Base-by-base conservation (phyloP, 305 asterid genomes). In the Fraxinus floribunda region DNA sequence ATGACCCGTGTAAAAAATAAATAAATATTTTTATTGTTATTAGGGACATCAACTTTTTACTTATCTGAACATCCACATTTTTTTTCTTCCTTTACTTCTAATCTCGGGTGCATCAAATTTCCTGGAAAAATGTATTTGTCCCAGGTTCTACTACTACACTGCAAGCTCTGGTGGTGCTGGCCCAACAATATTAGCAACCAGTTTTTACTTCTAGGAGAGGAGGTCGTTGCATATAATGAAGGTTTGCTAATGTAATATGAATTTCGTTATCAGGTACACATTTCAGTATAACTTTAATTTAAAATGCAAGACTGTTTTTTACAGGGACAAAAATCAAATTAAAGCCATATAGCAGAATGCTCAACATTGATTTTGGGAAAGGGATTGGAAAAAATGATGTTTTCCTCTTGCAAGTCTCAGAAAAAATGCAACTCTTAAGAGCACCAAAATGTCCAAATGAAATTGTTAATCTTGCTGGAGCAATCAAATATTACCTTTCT, bases 161-260 rank as follows among this genome's bases (percentile, higher is more conserved):
- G 34, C 34, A 32, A 0, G 34, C 34, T 32, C 34, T 32, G 34
- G 34, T 32, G 3, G 34, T 32, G 34, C 34, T 32, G 34, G 34
- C 34, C 34, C 34, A 32, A 32, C 34, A 32, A 32, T 32, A 38
- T 20, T 10, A 83, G 89, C 98, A 94, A 98, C 77, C 93, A 98
- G 82, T 95, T 95, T 86, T 89, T 94, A 87, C 99, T 95, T 87
- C 92, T 95, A 29, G 99, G 98, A 84, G 98, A 95, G 89, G 95
- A 95, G 79, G 99, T 94, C 52, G 85, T 93, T 83, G 99, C 99
- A 72, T 95, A 92, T 81, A 92, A 88, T 81, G 93, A 93, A 95
- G 99, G 99, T 95, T 78, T 22, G 85, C 68, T 44, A 26, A 38
- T 44, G 15, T 5, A 72, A 49, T 20, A 0, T 30, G 26, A 35